A percentile compares a stretch with the other conserved stretches of the same genome.
Conservation (phyloP, 805 yeast genomes). For the Saccharomycopsis babjevae region DNA sequence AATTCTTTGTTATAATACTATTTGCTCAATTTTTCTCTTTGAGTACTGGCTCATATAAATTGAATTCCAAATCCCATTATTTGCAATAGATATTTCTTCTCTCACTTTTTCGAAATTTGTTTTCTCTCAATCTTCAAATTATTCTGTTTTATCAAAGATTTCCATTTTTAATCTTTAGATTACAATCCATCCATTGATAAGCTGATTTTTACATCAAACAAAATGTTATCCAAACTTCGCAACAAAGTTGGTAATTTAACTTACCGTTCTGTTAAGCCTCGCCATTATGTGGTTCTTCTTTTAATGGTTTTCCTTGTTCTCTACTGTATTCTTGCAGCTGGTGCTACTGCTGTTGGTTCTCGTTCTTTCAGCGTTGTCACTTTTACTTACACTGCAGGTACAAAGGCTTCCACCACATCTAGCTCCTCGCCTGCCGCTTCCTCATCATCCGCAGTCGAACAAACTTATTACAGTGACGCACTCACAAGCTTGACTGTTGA, state of each 20-base stretch:
- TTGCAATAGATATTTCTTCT: not conserved
- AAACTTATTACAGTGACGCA: conserved; percentile 18
- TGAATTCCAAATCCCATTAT: not conserved
- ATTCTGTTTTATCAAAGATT: no score
- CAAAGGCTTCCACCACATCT: not conserved
- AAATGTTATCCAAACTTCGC: not conserved
- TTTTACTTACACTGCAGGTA: conserved; percentile 14
- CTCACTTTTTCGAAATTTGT: not conserved
- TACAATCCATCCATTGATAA: no score
- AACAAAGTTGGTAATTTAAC: not conserved
- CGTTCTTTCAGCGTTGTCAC: conserved; percentile 14
- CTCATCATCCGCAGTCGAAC: not conserved
- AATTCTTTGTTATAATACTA: no score
- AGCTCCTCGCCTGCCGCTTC: not conserved
- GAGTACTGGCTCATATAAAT: not conserved
- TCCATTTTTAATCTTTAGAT: no score
- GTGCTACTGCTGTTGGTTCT: conserved; percentile 11
- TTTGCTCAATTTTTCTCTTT: no score
- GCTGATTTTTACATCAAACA: not conserved
- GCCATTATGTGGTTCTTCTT: conserved; percentile 16
- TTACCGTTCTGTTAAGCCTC: conserved; percentile 12
- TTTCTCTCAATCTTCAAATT: not conserved
- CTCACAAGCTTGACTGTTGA: conserved; percentile 17
- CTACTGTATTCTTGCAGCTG: conserved; percentile 10
- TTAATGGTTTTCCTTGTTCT: conserved; percentile 14